Conservation (phyloP, 805 yeast genomes). For the Spathaspora girioi region DNA sequence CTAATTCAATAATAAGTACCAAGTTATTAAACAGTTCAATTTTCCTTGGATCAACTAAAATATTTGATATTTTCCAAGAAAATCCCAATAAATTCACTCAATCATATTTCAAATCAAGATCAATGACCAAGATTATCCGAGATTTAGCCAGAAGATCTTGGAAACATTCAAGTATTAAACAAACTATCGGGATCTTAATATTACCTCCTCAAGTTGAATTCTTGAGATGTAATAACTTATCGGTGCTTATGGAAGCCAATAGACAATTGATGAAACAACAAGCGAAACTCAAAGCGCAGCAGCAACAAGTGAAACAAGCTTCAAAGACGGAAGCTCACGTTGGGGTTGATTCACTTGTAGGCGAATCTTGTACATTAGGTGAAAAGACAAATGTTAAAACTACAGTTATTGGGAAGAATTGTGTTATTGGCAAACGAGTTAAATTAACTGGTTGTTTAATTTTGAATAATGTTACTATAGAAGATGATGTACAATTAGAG, state of each 20-base stretch:
- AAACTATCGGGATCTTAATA: slow-evolving; percentile 64
- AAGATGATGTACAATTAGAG: slow-evolving; percentile 77
- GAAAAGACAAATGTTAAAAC: slow-evolving; percentile 86
- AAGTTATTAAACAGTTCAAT: slow-evolving; percentile 72
- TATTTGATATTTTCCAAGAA: slow-evolving; percentile 48
- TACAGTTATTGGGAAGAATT: slow-evolving; percentile 71
- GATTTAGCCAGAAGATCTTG: slow-evolving; percentile 90
- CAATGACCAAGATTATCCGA: slow-evolving; percentile 68
- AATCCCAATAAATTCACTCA: slow-evolving; percentile 30
- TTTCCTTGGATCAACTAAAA: slow-evolving; percentile 41
- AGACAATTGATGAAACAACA: slow-evolving; percentile 66
- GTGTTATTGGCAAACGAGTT: slow-evolving; percentile 80
- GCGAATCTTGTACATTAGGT: slow-evolving; percentile 61
- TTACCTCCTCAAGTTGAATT: slow-evolving; percentile 70
- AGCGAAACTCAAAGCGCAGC: slow-evolving; percentile 37
- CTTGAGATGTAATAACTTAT: slow-evolving; percentile 71
- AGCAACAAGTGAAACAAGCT: slow-evolving; percentile 28
- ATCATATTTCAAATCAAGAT: slow-evolving; percentile 39
- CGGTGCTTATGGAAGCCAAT: slow-evolving; percentile 87
- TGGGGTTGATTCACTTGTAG: slow-evolving; percentile 85
- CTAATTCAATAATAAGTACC: slow-evolving; percentile 73
- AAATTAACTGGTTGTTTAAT: slow-evolving; percentile 84
- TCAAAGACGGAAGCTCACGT: slow-evolving; percentile 66
- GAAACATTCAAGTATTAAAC: slow-evolving; percentile 62
- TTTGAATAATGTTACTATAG: slow-evolving; percentile 65